A percentile compares a stretch with the other conserved stretches of the same genome.
These are phyloP conservation scores for Oryza meyeriana DNA, from an alignment of 176 grass and related monocot species.

Conservation along the genomic window DNA sequence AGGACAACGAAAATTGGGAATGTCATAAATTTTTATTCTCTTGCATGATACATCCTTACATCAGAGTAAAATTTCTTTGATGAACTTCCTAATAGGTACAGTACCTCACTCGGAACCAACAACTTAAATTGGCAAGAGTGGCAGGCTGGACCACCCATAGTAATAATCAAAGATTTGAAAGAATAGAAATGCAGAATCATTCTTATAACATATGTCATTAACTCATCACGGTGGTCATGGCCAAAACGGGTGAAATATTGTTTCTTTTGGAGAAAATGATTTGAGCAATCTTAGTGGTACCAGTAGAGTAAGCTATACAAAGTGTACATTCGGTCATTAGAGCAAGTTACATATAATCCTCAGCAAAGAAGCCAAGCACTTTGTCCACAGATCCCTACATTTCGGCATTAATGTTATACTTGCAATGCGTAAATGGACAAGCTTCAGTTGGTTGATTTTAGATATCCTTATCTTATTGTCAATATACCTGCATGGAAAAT, in stretches of 20 bases:
- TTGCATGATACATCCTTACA: conserved; percentile 24
- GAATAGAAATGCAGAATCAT: neutral
- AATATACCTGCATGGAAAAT: conserved; percentile 55
- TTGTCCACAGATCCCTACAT: conserved; percentile 3
- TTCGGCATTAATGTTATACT: conserved; percentile 30
- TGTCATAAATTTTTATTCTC: conserved; percentile 1
- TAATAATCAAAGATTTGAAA: too few relatives aligned
- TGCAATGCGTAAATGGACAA: conserved; percentile 71
- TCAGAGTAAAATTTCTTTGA: conserved; percentile 13
- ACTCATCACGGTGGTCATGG: neutral
- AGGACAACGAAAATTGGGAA: neutral
- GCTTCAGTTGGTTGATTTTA: conserved; percentile 37
- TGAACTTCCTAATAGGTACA: conserved; percentile 16
- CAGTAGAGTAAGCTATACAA: conserved; percentile 19
- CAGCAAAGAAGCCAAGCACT: neutral
- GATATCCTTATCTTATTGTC: conserved; percentile 86
- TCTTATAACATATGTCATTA: neutral
- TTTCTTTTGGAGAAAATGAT: neutral
- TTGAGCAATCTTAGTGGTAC: neutral
- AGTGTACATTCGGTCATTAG: neutral
- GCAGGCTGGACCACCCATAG: neutral
- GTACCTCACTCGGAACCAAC: conserved; percentile 35
- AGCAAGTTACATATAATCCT: neutral
- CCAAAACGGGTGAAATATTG: neutral
- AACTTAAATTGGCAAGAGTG: conserved; percentile 28